phyloP scores from a whole-genome alignment of 1,284 basidiomycete genomes.

The Ustilago lituana region DNA sequence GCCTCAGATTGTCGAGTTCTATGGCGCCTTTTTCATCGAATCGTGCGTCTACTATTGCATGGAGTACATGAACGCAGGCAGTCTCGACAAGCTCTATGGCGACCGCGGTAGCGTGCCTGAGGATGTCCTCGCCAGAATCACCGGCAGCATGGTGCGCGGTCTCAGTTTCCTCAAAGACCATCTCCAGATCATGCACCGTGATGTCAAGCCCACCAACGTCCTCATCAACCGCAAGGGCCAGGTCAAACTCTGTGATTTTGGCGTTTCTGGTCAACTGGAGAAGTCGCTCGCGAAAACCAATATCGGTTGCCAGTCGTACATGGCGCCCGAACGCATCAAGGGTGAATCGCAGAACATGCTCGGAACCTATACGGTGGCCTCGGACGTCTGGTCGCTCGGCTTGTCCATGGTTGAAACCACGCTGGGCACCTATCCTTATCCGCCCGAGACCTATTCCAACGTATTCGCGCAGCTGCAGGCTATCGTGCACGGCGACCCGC shows the following conservation, averaged over 20 bases:
- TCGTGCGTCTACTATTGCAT: conserved; percentile 99
- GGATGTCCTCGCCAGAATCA: conserved; percentile 84
- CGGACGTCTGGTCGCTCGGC: conserved; percentile 98
- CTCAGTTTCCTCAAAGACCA: conserved; percentile 95
- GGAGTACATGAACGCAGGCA: conserved; percentile 98
- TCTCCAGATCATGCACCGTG: conserved; percentile 95
- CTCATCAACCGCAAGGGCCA: conserved; percentile 88
- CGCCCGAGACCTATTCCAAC: conserved; percentile 96
- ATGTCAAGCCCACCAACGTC: conserved; percentile 97
- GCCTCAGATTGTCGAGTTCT: conserved; percentile 95
- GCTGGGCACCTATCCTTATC: conserved; percentile 92
- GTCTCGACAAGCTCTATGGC: conserved; percentile 81
- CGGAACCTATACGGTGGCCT: conserved; percentile 92
- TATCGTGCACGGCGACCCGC: conserved; percentile 93
- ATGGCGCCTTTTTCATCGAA: conserved; percentile 98
- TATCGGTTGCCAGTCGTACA: conserved; percentile 98
- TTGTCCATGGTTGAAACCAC: conserved; percentile 93
- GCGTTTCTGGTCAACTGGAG: conserved; percentile 95
- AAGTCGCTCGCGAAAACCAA: conserved; percentile 97
- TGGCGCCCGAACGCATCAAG: conserved; percentile 97
- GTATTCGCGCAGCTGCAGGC: conserved; percentile 95
- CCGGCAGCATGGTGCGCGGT: conserved; percentile 84
- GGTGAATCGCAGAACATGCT: conserved; percentile 87
- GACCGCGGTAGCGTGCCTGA: conserved; percentile 75
- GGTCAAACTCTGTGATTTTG: conserved; percentile 96